Evolutionary conservation across 2,329 filamentous ascomycete species (phyloP).

Genomic region (Orbilia javanica): DNA sequence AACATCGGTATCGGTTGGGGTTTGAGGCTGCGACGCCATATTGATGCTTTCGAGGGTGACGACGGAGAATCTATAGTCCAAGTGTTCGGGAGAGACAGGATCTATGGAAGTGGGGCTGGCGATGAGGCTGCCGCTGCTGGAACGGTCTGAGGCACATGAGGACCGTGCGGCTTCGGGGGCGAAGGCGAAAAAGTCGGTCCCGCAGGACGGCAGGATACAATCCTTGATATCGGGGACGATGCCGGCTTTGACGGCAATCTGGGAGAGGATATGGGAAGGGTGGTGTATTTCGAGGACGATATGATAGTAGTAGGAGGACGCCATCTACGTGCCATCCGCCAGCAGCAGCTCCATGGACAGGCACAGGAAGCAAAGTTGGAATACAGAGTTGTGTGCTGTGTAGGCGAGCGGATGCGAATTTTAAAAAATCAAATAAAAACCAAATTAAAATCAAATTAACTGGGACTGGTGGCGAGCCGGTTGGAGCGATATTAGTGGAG

Average conservation of each 20-base stretch:
- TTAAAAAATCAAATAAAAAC: too few species aligned
- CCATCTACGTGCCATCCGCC: slow-evolving; percentile 28
- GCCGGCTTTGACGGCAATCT: slow-evolving; percentile 26
- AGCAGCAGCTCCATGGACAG: too few species aligned
- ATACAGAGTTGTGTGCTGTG: too few species aligned
- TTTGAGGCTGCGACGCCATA: slow-evolving; percentile 34
- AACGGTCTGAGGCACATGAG: slow-evolving; percentile 24
- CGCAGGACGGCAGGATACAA: slow-evolving; percentile 19
- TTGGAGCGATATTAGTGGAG: slow-evolving; percentile 7
- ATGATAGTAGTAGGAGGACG: slow-evolving; percentile 57
- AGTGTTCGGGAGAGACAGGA: slow-evolving; percentile 13
- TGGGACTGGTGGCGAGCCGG: not conserved
- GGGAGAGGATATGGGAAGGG: slow-evolving; percentile 31
- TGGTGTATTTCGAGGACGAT: slow-evolving; percentile 45
- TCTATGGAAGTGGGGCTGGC: slow-evolving; percentile 6
- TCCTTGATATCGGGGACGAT: slow-evolving; percentile 24
- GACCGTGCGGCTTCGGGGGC: slow-evolving; percentile 5
- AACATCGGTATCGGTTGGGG: slow-evolving; percentile 19
- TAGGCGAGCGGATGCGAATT: too few species aligned
- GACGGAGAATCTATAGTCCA: slow-evolving; percentile 51
- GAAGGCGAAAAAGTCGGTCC: slow-evolving; percentile 51
- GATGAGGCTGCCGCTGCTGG: not conserved
- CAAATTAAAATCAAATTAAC: not conserved
- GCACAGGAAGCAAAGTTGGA: too few species aligned
- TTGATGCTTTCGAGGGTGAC: slow-evolving; percentile 54